Conservation (phyloP, 1,139 yeast genomes). For the Taphrina deformans region DNA sequence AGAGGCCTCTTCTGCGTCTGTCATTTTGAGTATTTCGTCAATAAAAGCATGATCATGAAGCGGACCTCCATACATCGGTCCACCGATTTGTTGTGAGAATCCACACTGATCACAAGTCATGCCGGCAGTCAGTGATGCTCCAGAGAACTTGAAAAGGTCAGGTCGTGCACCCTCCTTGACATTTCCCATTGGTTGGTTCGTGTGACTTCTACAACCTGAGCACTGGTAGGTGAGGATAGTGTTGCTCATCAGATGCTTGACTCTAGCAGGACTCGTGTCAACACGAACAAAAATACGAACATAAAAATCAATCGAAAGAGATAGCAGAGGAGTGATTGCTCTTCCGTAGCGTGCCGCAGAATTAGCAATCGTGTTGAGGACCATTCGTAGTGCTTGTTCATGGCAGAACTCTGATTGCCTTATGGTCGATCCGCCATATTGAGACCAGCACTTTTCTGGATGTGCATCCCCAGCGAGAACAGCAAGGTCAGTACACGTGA, state of each 20-base stretch:
- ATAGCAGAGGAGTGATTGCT: slow-evolving; percentile 78
- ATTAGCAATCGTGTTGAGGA: slow-evolving; percentile 68
- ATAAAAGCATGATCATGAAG: slow-evolving; percentile 71
- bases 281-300: slow-evolving; percentile 81
- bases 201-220: slow-evolving; percentile 77
- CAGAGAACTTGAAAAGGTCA: slow-evolving; percentile 41
- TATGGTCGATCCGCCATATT: slow-evolving; percentile 88
- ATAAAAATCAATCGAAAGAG: slow-evolving; percentile 86
- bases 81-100: slow-evolving; percentile 71
- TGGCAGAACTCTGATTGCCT: slow-evolving; percentile 79
- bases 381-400: slow-evolving; percentile 83
- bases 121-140: slow-evolving; percentile 49
- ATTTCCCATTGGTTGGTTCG: slow-evolving; percentile 73
- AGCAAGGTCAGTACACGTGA: slow-evolving; percentile 95
- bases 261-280: slow-evolving; percentile 72
- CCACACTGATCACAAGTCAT: slow-evolving; percentile 69
- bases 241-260: slow-evolving; percentile 59
- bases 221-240: slow-evolving; percentile 82
- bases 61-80: slow-evolving; percentile 93
- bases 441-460: slow-evolving; percentile 93
- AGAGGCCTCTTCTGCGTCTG: slow-evolving; percentile 44
- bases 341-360: slow-evolving; percentile 90
- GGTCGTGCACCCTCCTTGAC: slow-evolving; percentile 45
- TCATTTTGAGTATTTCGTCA: slow-evolving; percentile 59
- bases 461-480: slow-evolving; percentile 94